phyloP scores from a whole-genome alignment of 108 stramenopile genomes.

The Epithemia pelagica region DNA sequence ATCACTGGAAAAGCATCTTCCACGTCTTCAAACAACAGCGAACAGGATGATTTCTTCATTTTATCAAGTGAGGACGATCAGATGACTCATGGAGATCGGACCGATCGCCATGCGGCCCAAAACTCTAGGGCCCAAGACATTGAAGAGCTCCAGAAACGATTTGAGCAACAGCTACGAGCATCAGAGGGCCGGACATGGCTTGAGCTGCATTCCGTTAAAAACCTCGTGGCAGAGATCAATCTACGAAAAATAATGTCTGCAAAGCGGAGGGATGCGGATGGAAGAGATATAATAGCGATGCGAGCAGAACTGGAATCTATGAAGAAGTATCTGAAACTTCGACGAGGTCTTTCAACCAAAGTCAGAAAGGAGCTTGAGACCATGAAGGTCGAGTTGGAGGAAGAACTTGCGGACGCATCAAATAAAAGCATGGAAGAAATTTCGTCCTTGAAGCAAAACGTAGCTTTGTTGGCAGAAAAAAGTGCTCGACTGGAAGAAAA shows the following conservation, averaged over 20 bases:
- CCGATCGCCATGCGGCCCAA: not conserved
- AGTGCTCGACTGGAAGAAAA: slow-evolving; percentile 4
- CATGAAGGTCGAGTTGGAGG: slow-evolving; percentile 1
- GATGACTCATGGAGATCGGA: not conserved
- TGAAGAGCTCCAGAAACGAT: not conserved
- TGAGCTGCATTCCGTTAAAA: slow-evolving; percentile 5
- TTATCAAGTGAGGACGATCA: not conserved
- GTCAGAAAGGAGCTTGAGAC: not conserved
- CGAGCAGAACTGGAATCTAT: slow-evolving; percentile 6
- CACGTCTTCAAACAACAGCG: not conserved
- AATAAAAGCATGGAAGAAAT: slow-evolving; percentile 1
- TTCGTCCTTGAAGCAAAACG: slow-evolving; percentile 1
- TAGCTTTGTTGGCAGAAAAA: slow-evolving; percentile 6
- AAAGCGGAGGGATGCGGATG: slow-evolving; percentile 1
- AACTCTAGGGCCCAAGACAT: not conserved
- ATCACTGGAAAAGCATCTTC: not conserved
- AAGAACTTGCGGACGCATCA: slow-evolving; percentile 8
- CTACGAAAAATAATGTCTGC: not conserved
- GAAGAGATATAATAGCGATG: slow-evolving; percentile 9
- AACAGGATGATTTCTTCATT: not conserved
- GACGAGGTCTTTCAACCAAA: not conserved
- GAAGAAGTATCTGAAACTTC: slow-evolving; percentile 3
- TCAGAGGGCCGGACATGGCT: not conserved
- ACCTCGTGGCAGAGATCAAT: slow-evolving; percentile 5
- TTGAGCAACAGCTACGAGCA: not conserved